A percentile compares a stretch with the other conserved stretches of the same genome.
Evolutionary conservation across 2,329 filamentous ascomycete species (phyloP).

Genomic region (Diaporthe citri): DNA sequence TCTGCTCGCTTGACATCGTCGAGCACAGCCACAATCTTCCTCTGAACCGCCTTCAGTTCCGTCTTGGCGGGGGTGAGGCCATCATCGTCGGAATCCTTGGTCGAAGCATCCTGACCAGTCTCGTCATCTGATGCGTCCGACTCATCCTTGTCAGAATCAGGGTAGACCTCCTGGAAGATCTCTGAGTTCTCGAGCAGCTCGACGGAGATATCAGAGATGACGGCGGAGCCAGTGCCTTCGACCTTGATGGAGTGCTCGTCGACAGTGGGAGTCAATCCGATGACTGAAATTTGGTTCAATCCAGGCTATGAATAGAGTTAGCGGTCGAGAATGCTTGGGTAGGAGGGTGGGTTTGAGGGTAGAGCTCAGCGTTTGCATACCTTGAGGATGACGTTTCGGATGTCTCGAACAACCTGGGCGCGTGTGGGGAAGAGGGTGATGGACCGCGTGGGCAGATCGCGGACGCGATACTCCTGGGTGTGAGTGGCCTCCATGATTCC

Average conservation of each 20-base stretch:
- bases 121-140: conserved; percentile 44
- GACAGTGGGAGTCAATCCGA: conserved; percentile 65
- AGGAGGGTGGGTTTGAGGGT: background rate
- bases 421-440: conserved; percentile 73
- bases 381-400: conserved; percentile 65
- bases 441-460: conserved; percentile 68
- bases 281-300: conserved; percentile 67
- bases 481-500: conserved; percentile 54
- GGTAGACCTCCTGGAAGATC: conserved; percentile 66
- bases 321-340: background rate
- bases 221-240: conserved; percentile 68
- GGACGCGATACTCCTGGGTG: conserved; percentile 66
- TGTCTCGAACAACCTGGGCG: conserved; percentile 71
- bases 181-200: conserved; percentile 68
- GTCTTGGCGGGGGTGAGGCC: conserved; percentile 16
- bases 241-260: conserved; percentile 71
- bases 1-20: conserved; percentile 48
- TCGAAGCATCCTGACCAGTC: conserved; percentile 46
- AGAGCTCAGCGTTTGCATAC: conserved; percentile 45
- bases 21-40: conserved; percentile 48
- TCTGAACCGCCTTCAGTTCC: conserved; percentile 49
- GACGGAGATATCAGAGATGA: conserved; percentile 73
- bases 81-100: conserved; percentile 44
- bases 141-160: conserved; percentile 57
- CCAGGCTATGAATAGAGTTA: conserved; percentile 56